Evolutionary conservation across 306 rosid genomes (phyloP).

Genomic region (Gastrolobium bilobum): DNA sequence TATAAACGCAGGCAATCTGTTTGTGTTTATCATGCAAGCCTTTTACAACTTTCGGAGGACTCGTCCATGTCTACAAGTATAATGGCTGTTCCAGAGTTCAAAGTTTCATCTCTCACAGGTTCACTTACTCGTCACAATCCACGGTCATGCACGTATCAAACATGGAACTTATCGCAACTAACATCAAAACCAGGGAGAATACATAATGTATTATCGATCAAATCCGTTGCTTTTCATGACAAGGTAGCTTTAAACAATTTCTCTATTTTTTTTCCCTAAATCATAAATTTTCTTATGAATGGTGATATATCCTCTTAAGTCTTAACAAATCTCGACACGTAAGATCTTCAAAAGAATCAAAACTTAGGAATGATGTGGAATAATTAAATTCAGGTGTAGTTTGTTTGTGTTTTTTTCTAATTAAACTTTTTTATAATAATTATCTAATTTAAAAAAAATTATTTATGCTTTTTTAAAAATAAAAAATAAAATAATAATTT

Average conservation of each 20-base stretch:
- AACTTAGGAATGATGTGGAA: no score
- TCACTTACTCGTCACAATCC: background rate
- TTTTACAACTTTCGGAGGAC: background rate
- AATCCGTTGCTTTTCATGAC: conserved; percentile 10
- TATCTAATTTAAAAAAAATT: no score
- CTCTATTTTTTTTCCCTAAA: no score
- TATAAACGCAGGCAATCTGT: conserved; percentile 6
- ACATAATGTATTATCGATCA: background rate
- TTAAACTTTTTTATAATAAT: no score
- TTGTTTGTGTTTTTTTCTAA: no score
- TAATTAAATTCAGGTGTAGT: no score
- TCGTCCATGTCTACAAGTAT: background rate
- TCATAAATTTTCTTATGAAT: background rate
- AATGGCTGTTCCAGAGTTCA: background rate
- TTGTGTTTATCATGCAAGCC: background rate
- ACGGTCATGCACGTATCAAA: background rate
- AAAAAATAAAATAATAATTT: no score
- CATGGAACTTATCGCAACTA: conserved; percentile 12
- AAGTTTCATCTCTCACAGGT: conserved; percentile 17
- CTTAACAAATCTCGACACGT: no score
- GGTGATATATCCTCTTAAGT: no score
- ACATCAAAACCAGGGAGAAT: background rate
- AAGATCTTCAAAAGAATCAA: no score
- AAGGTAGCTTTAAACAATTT: conserved; percentile 13
- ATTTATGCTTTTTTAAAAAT: no score